phyloP scores from a whole-genome alignment of 345 rosid species.

The Aurinia saxatilis region DNA sequence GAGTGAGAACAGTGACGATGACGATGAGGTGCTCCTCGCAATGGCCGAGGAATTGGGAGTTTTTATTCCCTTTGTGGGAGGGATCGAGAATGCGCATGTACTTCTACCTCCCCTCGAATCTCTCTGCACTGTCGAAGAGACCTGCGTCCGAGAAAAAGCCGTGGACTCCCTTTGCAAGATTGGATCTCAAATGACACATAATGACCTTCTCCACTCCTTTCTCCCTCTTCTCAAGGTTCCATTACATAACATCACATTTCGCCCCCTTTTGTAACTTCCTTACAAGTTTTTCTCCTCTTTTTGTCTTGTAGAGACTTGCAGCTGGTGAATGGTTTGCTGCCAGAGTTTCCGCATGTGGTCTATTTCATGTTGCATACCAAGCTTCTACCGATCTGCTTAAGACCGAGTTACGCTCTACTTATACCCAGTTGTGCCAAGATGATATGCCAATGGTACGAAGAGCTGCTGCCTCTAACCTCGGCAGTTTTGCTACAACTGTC shows the following conservation, averaged over 20 bases:
- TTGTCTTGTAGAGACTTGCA: conserved; percentile 92
- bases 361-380: conserved; percentile 81
- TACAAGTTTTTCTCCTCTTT: too few species aligned
- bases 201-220: conserved; percentile 65
- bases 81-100: conserved; percentile 72
- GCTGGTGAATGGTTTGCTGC: conserved; percentile 99
- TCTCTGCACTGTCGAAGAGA: conserved; percentile 85
- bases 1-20: conserved; percentile 92
- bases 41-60: conserved; percentile 91
- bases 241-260: too few species aligned
- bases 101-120: conserved; percentile 80
- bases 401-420: conserved; percentile 69
- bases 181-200: conserved; percentile 89
- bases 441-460: conserved; percentile 99
- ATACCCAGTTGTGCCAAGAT: conserved; percentile 81
- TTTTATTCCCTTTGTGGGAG: conserved; percentile 88
- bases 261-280: too few species aligned
- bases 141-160: conserved; percentile 87
- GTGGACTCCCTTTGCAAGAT: conserved; percentile 79
- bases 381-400: conserved; percentile 69
- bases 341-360: conserved; percentile 88
- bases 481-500: conserved; percentile 90
- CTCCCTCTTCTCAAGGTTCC: conserved; percentile 79
- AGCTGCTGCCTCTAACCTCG: conserved; percentile 93
- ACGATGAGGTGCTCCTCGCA: conserved; percentile 95